Evolutionary conservation across 2,329 filamentous ascomycete species (phyloP), one percentile per base, ranked within the genome.

Genomic region (Rhexocercosporidium sp.): DNA sequence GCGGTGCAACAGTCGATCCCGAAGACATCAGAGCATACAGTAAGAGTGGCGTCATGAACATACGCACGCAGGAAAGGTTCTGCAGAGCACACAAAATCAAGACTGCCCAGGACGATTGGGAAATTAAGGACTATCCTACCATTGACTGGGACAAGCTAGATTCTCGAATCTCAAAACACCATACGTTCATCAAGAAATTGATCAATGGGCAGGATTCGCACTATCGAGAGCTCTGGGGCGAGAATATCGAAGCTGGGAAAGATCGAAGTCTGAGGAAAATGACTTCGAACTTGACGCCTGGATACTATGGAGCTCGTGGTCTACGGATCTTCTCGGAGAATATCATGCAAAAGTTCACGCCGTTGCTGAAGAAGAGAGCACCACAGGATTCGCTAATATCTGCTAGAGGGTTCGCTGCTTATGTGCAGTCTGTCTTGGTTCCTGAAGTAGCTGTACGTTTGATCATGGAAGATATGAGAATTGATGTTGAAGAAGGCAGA

Each of bases 231-330:
- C 73, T 83, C 0, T 81, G 93, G 27, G 83, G 83, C 4, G 80
- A 83, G 3, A 84, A 81, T 14, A 81, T 92, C 51, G 83, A 84
- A 64, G 78, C 81, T 1, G 90, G 89, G 14, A 83, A 85, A 74
- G 86, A 85, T 34, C 84, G 86, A 62, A 90, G 85, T 29, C 80
- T 92, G 65, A 81, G 87, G 61, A 85, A 87, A 67, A 88, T 83
- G 60, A 79, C 72, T 34, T 74, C 80, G 22, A 77, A 76, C 66
- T 82, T 90, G 34, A 89, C 86, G 3, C 91, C 92, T 11, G 94
- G 94, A 0, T 97, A 97, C 79, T 97, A 97, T 78, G 94, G 94
- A 1, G 86, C 90, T 2, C 86, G 89, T 22, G 94, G 94, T 1
- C 83, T 91, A 61, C 86, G 87, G 59, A 80, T 86, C 61, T 92